A percentile compares a stretch with the other conserved stretches of the same genome.
phyloP scores from a whole-genome alignment of 225 moss, liverwort and hornwort genomes.

The Polytrichum formosum region DNA sequence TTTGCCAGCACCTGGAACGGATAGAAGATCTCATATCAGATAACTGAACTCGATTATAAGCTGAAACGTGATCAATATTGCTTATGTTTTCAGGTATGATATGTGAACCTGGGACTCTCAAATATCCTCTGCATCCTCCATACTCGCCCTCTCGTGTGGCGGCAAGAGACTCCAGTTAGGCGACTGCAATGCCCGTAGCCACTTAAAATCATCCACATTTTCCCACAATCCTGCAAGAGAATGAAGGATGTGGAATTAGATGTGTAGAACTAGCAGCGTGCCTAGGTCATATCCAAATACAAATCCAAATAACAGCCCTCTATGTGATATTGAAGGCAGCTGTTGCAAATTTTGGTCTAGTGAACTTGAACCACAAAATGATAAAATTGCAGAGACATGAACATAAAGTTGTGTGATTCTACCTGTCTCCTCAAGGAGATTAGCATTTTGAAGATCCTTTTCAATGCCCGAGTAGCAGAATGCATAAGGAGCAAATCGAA shows the following conservation, averaged over 20 bases:
- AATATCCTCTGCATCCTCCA: slow-evolving; percentile 28
- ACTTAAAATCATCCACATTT: slow-evolving; percentile 93
- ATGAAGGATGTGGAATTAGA: background rate
- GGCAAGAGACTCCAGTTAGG: slow-evolving; percentile 90
- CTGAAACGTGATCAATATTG: no score
- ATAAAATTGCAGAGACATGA: no score
- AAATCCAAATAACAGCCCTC: no score
- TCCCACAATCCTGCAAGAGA: slow-evolving; percentile 73
- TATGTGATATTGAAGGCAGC: no score
- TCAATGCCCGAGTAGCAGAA: slow-evolving; percentile 61
- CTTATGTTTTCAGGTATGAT: no score
- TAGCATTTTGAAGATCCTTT: slow-evolving; percentile 60
- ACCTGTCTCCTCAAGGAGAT: slow-evolving; percentile 86
- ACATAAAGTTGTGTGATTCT: background rate
- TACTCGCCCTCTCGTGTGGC: slow-evolving; percentile 43
- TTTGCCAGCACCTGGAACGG: no score
- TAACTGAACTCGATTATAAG: no score
- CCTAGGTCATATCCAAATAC: no score
- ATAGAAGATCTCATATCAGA: no score
- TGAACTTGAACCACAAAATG: no score
- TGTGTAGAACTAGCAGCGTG: no score
- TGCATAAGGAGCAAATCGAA: slow-evolving; percentile 84
- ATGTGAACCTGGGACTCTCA: slow-evolving; percentile 10
- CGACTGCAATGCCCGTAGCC: slow-evolving; percentile 88
- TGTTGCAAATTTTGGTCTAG: no score